These are phyloP conservation scores for Rostrohypoxylon terebratum DNA, from an alignment of 495 filamentous ascomycete genomes.

Conservation along the genomic window DNA sequence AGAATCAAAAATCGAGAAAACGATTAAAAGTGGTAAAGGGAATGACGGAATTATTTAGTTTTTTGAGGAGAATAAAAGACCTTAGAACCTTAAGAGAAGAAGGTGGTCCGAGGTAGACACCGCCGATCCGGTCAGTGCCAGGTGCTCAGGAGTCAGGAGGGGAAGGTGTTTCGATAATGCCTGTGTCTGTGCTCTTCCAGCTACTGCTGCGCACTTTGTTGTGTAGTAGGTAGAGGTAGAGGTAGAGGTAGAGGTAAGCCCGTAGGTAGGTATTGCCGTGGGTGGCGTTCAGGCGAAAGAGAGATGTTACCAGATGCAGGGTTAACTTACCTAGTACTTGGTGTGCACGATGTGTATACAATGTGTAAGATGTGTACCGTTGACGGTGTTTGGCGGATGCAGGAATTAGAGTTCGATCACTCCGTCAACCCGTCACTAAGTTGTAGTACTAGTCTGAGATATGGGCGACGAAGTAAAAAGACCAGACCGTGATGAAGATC, in stretches of 20 bases:
- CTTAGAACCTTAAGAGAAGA: conserved; percentile 27
- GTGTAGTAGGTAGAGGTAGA: too few species aligned
- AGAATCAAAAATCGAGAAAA: neutral
- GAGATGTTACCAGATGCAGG: conserved; percentile 1
- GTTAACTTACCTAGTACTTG: neutral
- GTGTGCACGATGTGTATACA: too few species aligned
- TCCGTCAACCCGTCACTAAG: neutral
- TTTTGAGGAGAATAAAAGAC: conserved; percentile 25
- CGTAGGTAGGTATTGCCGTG: neutral
- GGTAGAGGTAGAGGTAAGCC: too few species aligned
- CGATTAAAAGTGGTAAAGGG: conserved; percentile 24
- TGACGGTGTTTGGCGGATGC: neutral
- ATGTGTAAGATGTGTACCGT: neutral
- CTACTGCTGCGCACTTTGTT: too few species aligned
- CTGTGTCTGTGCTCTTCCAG: conserved; percentile 14
- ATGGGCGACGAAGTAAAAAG: neutral
- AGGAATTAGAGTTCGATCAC: neutral
- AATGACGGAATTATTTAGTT: conserved; percentile 39
- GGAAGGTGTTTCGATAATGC: conserved; percentile 40
- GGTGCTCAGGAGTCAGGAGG: conserved; percentile 33
- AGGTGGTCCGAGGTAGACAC: conserved; percentile 43
- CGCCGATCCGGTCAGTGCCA: conserved; percentile 33
- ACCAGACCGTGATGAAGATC: neutral
- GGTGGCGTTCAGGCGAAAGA: neutral
- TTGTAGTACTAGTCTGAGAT: neutral